Percentiles rank a stretch among this genome's conserved stretches.
phyloP scores from a whole-genome alignment of 164 flowering plant genomes.

The Aristolochia fimbriata region DNA sequence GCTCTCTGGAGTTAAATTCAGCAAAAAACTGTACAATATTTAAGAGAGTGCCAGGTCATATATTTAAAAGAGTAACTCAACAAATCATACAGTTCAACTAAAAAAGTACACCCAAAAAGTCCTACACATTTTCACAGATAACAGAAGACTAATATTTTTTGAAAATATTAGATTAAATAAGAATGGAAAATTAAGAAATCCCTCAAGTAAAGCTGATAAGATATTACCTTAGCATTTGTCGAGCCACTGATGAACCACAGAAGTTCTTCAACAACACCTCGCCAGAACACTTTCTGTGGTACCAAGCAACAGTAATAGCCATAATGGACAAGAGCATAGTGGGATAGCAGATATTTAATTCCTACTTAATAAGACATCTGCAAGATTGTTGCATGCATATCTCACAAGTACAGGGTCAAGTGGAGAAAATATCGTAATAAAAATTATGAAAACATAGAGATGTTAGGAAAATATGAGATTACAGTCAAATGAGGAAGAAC shows the following conservation, averaged over 20 bases:
- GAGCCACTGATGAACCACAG: conserved; percentile 98
- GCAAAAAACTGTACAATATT: no score
- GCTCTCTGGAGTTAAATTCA: no score
- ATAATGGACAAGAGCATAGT: no score
- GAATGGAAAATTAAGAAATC: neutral
- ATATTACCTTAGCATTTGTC: conserved; percentile 81
- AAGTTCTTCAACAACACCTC: conserved; percentile 96
- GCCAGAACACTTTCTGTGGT: conserved; percentile 78
- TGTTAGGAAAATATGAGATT: neutral
- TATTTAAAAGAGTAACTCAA: no score
- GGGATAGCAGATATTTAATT: no score
- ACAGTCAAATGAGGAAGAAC: neutral
- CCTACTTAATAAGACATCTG: no score
- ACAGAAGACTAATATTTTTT: neutral
- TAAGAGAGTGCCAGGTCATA: no score
- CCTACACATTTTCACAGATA: neutral
- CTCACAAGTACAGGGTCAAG: no score
- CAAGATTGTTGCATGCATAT: no score
- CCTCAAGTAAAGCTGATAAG: neutral
- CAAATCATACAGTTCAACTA: no score
- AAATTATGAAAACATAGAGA: neutral
- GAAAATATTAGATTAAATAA: neutral
- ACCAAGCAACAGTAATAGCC: no score
- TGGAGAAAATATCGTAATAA: neutral
- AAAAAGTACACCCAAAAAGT: no score